A percentile compares a stretch with the other conserved stretches of the same genome.
Evolutionary conservation across 768 basidiomycete species (phyloP).

Genomic region (Boletus edulis): DNA sequence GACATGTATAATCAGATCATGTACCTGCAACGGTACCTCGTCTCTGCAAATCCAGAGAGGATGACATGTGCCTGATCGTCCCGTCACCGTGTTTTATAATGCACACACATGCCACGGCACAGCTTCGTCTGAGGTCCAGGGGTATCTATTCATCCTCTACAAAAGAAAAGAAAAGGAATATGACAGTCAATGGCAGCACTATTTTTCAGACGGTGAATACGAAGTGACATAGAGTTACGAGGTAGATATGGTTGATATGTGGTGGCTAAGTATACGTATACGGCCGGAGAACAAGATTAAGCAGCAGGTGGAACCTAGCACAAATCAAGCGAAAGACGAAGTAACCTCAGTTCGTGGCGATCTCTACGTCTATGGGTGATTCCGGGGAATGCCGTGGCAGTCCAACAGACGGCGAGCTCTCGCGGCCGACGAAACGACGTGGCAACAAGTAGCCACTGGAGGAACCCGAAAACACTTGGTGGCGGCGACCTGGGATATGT

Average conservation of each 20-base stretch:
- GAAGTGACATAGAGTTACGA: slow-evolving; percentile 22
- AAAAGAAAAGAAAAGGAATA: neutral
- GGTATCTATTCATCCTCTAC: too few species aligned
- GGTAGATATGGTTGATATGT: slow-evolving; percentile 22
- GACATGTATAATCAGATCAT: too few species aligned
- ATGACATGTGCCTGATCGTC: too few species aligned
- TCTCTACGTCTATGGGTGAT: slow-evolving; percentile 19
- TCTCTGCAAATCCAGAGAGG: too few species aligned
- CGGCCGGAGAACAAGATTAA: slow-evolving; percentile 21
- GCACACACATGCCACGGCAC: too few species aligned
- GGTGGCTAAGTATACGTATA: slow-evolving; percentile 18
- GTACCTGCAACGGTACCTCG: too few species aligned
- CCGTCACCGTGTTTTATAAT: too few species aligned
- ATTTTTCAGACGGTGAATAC: slow-evolving; percentile 10
- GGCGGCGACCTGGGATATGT: slow-evolving; percentile 33
- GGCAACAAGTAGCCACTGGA: neutral
- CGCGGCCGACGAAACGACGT: slow-evolving; percentile 1
- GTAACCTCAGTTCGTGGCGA: slow-evolving; percentile 6
- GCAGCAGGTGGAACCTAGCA: neutral
- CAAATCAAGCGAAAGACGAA: too few species aligned
- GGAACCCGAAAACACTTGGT: neutral
- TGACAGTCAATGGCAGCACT: neutral
- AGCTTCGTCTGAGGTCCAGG: too few species aligned
- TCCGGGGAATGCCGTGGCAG: slow-evolving; percentile 9
- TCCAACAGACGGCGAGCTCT: slow-evolving; percentile 4